These are phyloP conservation scores for Bryum argenteum DNA, from an alignment of 225 moss, liverwort and hornwort species.

Conservation along the genomic window DNA sequence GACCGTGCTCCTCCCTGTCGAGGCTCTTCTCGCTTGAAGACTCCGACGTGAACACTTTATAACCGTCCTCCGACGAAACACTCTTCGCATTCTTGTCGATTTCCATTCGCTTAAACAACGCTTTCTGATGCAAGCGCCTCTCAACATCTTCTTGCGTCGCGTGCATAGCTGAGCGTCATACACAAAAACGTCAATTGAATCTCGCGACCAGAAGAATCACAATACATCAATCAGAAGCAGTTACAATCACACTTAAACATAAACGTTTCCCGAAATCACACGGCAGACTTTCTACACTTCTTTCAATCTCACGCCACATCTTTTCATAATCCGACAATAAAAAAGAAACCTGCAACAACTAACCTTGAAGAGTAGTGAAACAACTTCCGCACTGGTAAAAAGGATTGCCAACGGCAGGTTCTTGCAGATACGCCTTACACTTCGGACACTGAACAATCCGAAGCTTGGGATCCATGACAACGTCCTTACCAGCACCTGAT, in stretches of 20 bases:
- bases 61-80: constrained; percentile 52
- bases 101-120: constrained; percentile 49
- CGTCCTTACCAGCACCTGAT: constrained; percentile 26
- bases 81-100: constrained; percentile 44
- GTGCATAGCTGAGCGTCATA: constrained; percentile 61
- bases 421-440: constrained; percentile 73
- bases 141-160: constrained; percentile 69
- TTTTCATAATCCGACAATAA: not conserved
- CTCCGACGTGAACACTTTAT: constrained; percentile 55
- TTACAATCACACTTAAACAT: not conserved
- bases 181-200: not conserved
- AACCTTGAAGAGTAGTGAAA: constrained; percentile 80
- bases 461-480: constrained; percentile 42
- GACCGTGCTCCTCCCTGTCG: constrained; percentile 55
- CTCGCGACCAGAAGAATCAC: not conserved
- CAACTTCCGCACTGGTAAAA: constrained; percentile 86
- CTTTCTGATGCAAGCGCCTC: constrained; percentile 49
- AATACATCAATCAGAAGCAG: constrained; percentile 3
- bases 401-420: constrained; percentile 87
- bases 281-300: constrained; percentile 2
- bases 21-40: constrained; percentile 64
- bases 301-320: not conserved
- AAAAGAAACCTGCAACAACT: constrained; percentile 21
- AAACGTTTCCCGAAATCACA: not conserved
- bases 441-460: constrained; percentile 84